Conservation (phyloP, 1,139 yeast species). For the Suhomyces coccinellae region DNA sequence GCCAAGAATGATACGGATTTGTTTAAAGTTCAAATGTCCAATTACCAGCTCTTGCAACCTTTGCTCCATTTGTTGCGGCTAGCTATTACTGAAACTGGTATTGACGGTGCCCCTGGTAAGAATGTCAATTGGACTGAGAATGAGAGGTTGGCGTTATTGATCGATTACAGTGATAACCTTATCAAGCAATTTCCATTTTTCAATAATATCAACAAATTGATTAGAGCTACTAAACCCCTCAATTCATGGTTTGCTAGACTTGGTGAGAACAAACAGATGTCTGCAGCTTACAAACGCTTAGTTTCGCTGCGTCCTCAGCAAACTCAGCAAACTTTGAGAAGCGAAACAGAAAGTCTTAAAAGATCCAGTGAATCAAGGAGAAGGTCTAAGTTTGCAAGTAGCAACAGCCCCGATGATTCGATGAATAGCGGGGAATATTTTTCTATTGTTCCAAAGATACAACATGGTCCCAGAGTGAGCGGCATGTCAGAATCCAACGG, state of each 20-base stretch:
- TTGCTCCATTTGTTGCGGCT: slow-evolving; percentile 36
- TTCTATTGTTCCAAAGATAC: slow-evolving; percentile 6
- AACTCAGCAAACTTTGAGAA: not conserved
- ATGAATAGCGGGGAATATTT: slow-evolving; percentile 5
- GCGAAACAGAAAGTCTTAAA: slow-evolving; percentile 8
- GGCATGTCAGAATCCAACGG: not conserved
- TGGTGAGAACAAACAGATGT: slow-evolving; percentile 19
- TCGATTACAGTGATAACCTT: slow-evolving; percentile 27
- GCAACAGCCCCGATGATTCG: slow-evolving; percentile 4
- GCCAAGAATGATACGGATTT: slow-evolving; percentile 26
- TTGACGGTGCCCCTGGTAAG: slow-evolving; percentile 1
- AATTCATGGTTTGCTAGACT: slow-evolving; percentile 32
- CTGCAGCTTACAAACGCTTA: slow-evolving; percentile 6
- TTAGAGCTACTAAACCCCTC: slow-evolving; percentile 26
- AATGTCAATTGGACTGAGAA: not conserved
- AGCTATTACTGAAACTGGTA: slow-evolving; percentile 18
- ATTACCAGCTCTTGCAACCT: slow-evolving; percentile 38
- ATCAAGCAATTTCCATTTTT: slow-evolving; percentile 32
- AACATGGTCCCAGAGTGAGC: slow-evolving; percentile 6
- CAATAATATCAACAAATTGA: slow-evolving; percentile 32
- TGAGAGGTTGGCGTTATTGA: slow-evolving; percentile 11
- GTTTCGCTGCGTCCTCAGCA: not conserved
- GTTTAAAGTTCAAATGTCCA: slow-evolving; percentile 34
- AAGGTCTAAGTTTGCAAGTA: slow-evolving; percentile 1
- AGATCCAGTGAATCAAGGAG: not conserved